These are phyloP conservation scores for Apostasia ramifera DNA, from an alignment of 106 monocot species.

Conservation along the genomic window DNA sequence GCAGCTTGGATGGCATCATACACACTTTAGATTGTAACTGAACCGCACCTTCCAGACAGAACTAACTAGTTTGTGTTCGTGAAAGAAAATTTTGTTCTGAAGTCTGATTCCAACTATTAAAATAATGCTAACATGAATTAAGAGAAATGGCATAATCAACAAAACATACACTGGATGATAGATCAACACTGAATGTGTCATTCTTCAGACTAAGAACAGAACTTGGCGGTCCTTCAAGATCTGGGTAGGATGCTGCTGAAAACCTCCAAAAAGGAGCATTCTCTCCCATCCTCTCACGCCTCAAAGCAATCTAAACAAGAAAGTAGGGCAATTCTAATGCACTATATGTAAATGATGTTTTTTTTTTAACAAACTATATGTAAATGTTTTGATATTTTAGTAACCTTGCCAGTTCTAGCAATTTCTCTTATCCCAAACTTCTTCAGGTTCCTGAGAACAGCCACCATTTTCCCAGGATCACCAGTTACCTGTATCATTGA, in stretches of 20 bases:
- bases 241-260: conserved; percentile 93
- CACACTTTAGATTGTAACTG: too few species aligned
- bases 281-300: conserved; percentile 79
- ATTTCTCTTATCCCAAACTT: conserved; percentile 97
- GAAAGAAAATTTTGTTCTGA: not conserved
- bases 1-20: too few species aligned
- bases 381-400: conserved; percentile 1
- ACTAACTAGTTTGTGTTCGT: too few species aligned
- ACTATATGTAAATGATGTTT: conserved; percentile 1
- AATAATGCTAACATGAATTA: too few species aligned
- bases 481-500: conserved; percentile 67
- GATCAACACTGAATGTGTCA: conserved; percentile 19
- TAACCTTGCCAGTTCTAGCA: conserved; percentile 94
- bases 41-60: too few species aligned
- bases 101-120: not conserved
- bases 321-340: not conserved
- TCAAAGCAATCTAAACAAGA: conserved; percentile 77
- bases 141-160: not conserved
- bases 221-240: conserved; percentile 45
- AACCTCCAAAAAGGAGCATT: conserved; percentile 91
- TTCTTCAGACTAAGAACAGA: conserved; percentile 24
- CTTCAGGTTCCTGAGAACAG: conserved; percentile 64
- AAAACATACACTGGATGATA: conserved; percentile 43
- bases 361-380: not conserved
- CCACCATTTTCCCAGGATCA: conserved; percentile 94